Base-by-base conservation (phyloP, 345 rosid species). In the Eucalyptus curtisii region DNA sequence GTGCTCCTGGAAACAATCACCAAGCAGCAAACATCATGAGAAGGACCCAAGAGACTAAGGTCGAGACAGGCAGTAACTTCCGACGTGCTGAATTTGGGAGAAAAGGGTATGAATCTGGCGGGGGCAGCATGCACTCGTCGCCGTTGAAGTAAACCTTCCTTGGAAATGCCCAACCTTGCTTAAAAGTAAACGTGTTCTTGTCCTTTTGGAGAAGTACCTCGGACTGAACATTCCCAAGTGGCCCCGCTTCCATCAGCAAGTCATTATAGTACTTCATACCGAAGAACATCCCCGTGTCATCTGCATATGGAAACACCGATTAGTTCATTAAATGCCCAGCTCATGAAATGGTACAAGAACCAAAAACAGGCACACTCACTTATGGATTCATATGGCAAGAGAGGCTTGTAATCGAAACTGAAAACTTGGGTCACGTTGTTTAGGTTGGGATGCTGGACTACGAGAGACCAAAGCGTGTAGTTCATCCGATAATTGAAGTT, bases 121-220 rank as follows among this genome's bases (percentile, higher is more conserved):
- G 94, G 16, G 99, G 99, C 25, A 96, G 91, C 95, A 95, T 93
- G 91, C 99, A 96, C 85, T 96, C 98, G 55, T 97, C 98, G 1
- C 99, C 99, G 89, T 97, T 96, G 92, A 97, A 96, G 91, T 97
- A 97, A 11, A 96, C 98, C 91, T 94, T 95, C 88, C 96, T 89
- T 0, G 99, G 99, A 90, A 97, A 96, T 3, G 98, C 98, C 98
- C 99, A 96, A 68, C 99, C 99, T 55, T 96, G 95, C 90, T 94
- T 95, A 90, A 97, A 94, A 85, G 96, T 95, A 90, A 97, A 96
- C 30, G 96, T 95, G 92, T 94, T 93, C 91, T 91, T 82, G 90
- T 97, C 96, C 92, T 96, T 96, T 92, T 92, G 95, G n/a, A 96
- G 90, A 48, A 97, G 97, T 57, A 95, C 93, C 91, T 97, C 99